A percentile compares a stretch with the other conserved stretches of the same genome.
These are phyloP conservation scores for Trichophyton mentagrophytes DNA, from an alignment of 2,329 filamentous ascomycete species.

Conservation along the genomic window DNA sequence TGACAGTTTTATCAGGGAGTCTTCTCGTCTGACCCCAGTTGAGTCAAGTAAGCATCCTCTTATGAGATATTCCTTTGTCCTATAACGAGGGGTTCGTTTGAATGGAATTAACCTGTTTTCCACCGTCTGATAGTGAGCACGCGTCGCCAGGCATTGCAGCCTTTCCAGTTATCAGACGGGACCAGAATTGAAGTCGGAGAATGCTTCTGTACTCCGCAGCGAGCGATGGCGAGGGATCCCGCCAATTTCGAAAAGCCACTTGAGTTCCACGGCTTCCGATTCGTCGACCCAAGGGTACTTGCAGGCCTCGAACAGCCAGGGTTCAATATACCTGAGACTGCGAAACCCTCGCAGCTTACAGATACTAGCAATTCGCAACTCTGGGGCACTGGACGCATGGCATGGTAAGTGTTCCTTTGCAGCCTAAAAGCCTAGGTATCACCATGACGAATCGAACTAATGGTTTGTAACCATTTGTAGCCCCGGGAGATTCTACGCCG, in stretches of 20 bases:
- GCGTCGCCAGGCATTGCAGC: neutral
- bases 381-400: neutral
- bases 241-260: neutral
- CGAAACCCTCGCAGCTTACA: neutral
- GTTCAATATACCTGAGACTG: neutral
- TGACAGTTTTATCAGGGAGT: neutral
- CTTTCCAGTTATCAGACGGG: neutral
- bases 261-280: neutral
- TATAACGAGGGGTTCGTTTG: neutral
- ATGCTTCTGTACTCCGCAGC: neutral
- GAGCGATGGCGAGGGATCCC: neutral
- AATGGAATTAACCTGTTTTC: neutral
- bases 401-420: neutral
- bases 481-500: neutral
- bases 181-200: neutral
- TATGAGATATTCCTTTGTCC: too few relatives aligned
- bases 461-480: neutral
- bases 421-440: too few relatives aligned
- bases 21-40: neutral
- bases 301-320: neutral
- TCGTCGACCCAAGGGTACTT: neutral
- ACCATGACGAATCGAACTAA: neutral
- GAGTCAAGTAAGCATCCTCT: neutral
- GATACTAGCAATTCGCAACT: neutral
- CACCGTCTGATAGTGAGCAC: neutral